These are phyloP conservation scores for Sporobolomyces phaffii DNA, from an alignment of 768 basidiomycete genomes.

Conservation along the genomic window DNA sequence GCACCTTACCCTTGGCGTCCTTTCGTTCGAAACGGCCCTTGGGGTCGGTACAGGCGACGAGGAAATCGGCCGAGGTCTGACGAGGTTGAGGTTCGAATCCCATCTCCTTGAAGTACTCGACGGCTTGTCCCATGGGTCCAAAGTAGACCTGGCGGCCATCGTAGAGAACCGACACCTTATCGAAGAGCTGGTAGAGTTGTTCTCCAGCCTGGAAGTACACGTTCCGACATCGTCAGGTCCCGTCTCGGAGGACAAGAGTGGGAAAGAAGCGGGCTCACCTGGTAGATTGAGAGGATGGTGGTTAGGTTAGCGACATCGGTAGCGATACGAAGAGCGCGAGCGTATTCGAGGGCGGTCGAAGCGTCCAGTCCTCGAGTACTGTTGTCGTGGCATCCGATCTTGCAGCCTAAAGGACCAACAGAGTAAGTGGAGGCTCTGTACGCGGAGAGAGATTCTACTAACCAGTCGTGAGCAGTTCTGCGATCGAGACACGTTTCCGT, in stretches of 20 bases:
- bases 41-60: slow-evolving; percentile 56
- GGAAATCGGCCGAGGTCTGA: slow-evolving; percentile 48
- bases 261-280: slow-evolving; percentile 44
- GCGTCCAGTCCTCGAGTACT: slow-evolving; percentile 68
- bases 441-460: too few relatives aligned
- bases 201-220: slow-evolving; percentile 17
- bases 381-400: slow-evolving; percentile 52
- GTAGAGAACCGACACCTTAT: slow-evolving; percentile 74
- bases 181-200: slow-evolving; percentile 55
- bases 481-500: slow-evolving; percentile 51
- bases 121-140: slow-evolving; percentile 61
- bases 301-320: slow-evolving; percentile 63
- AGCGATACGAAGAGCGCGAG: slow-evolving; percentile 67
- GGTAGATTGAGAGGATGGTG: slow-evolving; percentile 49
- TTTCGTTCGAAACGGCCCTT: slow-evolving; percentile 54
- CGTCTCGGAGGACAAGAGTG: too few relatives aligned
- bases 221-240: not conserved
- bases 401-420: too few relatives aligned
- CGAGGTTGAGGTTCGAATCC: slow-evolving; percentile 47
- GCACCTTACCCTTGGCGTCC: slow-evolving; percentile 49
- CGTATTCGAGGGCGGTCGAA: slow-evolving; percentile 80
- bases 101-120: slow-evolving; percentile 67
- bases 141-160: slow-evolving; percentile 69
- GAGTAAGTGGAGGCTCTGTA: too few relatives aligned
- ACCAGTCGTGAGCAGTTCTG: slow-evolving; percentile 47